phyloP scores from a whole-genome alignment of 345 rosid genomes.

The Toxicodendron radicans region DNA sequence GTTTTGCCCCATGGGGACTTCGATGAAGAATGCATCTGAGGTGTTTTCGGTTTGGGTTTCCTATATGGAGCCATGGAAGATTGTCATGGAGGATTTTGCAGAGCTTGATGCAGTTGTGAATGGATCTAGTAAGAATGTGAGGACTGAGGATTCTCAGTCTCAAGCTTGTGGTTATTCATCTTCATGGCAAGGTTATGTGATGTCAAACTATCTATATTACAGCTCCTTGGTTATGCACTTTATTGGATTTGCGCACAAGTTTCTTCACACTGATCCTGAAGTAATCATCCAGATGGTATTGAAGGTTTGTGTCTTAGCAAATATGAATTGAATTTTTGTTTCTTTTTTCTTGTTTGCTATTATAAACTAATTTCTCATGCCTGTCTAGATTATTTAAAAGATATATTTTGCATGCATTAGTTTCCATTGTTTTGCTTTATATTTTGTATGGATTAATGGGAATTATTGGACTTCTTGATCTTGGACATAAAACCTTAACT shows the following conservation, averaged over 20 bases:
- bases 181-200: slow-evolving; percentile 68
- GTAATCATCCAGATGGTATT: slow-evolving; percentile 75
- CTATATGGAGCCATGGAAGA: slow-evolving; percentile 83
- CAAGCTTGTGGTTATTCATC: slow-evolving; percentile 49
- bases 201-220: slow-evolving; percentile 86
- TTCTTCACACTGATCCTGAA: slow-evolving; percentile 86
- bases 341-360: slow-evolving; percentile 2
- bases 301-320: slow-evolving; percentile 56
- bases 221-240: slow-evolving; percentile 92
- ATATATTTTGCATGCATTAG: background rate
- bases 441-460: background rate
- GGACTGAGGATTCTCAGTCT: slow-evolving; percentile 36
- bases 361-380: background rate
- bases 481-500: background rate
- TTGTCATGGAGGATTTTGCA: slow-evolving; percentile 56
- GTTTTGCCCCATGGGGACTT: slow-evolving; percentile 70
- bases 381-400: background rate
- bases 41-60: slow-evolving; percentile 77
- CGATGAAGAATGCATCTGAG: slow-evolving; percentile 79
- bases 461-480: background rate
- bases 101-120: slow-evolving; percentile 54
- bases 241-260: slow-evolving; percentile 92
- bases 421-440: background rate
- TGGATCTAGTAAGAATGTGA: slow-evolving; percentile 42
- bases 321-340: slow-evolving; percentile 8